A percentile compares a stretch with the other conserved stretches of the same genome.
Evolutionary conservation across 2,329 filamentous ascomycete genomes (phyloP).

Genomic region (Fonsecaea pugnacius): DNA sequence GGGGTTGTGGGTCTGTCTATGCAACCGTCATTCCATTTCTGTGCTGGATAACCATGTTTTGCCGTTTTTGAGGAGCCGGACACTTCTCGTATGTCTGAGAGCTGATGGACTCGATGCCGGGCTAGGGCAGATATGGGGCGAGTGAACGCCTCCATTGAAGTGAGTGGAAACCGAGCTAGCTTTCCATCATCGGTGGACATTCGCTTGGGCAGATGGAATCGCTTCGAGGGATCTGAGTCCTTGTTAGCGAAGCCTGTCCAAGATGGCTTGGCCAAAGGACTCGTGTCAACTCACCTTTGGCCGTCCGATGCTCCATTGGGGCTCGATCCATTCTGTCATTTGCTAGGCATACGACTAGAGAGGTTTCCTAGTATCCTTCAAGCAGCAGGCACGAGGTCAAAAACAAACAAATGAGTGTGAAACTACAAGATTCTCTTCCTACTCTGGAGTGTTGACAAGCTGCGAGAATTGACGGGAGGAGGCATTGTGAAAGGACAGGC

Average conservation of each 20-base stretch:
- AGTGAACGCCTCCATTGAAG: conserved; percentile 27
- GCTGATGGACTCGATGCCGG: conserved; percentile 30
- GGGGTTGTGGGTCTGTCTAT: conserved; percentile 26
- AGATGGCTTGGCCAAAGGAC: not conserved
- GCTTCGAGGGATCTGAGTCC: conserved; percentile 22
- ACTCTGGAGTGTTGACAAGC: not conserved
- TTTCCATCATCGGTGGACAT: conserved; percentile 29
- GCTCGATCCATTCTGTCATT: not conserved
- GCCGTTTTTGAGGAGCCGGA: conserved; percentile 31
- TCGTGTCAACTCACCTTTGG: conserved; percentile 19
- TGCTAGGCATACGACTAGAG: conserved; percentile 15
- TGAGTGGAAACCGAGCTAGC: conserved; percentile 20
- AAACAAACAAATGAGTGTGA: conserved; percentile 9
- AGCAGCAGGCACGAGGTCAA: not conserved
- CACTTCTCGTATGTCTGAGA: conserved; percentile 36
- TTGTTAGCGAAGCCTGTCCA: conserved; percentile 7
- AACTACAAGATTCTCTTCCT: not conserved
- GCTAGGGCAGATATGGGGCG: conserved; percentile 33
- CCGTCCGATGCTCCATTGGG: conserved; percentile 24
- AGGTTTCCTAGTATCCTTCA: conserved; percentile 13
- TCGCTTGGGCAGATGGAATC: conserved; percentile 25
- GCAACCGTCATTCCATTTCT: conserved; percentile 26
- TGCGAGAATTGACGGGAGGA: not conserved
- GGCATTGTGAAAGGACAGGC: not conserved
- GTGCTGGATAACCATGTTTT: not conserved